Evolutionary conservation across 1,284 basidiomycete species (phyloP), one percentile per base, ranked within the genome.

Genomic region (Rhodotorula sp.): DNA sequence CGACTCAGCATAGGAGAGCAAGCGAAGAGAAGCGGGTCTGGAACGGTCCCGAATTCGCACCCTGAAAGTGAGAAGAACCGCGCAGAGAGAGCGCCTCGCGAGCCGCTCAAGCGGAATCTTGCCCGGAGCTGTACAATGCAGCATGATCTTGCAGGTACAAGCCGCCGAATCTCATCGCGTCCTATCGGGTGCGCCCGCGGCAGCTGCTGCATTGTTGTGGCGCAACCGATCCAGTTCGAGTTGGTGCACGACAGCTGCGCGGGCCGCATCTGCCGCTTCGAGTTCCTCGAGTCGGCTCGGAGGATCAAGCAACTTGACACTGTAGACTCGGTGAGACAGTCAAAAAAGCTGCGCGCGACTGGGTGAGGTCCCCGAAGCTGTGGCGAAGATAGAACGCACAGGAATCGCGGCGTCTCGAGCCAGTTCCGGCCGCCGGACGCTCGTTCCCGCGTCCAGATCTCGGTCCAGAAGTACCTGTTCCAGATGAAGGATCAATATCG

Each of bases 401-500:
- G 79, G 64, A 87, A 77, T 31, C 85, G 83, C 0, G 94, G 94
- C 1, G 93, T 89, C 67, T 90, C 88, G 69, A 91, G 90, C 77
- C 93, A 86, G 61, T 90, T 82, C 3, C 87, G 88, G 64, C 87
- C 86, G 0, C 90, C 90, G 26, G 90, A 91, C 4, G 88, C 83
- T 87, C 95, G 91, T 82, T 99, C 96, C 71, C 92, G 85, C 34
- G 90, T 89, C 97, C 96, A 99, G 3, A 96, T 91, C 78, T 97
- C 94, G 66, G 92, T 86, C 77, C 97, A 82, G 82, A 98, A 98
- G 88, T 95, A 97, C 62, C 74, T 75, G 64, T 51, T n/a, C 4
- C 1, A 51, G 29, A 16, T 16, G 26, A 29, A 62, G 7, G n/a
- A 70, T n/a, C 18, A 26, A 7, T 52, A 20, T 47, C 34, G 39